Conservation (phyloP, 1,284 basidiomycete genomes). For the Exobasidium rhododendri region DNA sequence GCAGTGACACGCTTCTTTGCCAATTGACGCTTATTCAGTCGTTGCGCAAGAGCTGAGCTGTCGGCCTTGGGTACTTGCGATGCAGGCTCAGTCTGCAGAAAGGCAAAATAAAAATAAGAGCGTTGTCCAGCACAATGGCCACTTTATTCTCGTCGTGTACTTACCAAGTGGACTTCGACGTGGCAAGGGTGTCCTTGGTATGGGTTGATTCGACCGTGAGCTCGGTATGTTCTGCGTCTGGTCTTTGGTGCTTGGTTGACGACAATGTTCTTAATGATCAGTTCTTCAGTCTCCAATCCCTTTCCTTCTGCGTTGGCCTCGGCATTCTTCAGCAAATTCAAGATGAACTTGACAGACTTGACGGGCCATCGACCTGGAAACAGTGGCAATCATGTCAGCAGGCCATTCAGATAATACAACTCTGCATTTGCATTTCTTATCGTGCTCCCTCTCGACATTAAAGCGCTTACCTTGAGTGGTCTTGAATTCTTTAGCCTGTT, state of each 20-base stretch:
- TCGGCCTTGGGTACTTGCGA: constrained; percentile 52
- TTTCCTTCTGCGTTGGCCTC: constrained; percentile 99
- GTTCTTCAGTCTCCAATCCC: constrained; percentile 86
- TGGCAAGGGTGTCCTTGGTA: constrained; percentile 85
- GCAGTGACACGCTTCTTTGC: constrained; percentile 47
- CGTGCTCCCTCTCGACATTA: background rate
- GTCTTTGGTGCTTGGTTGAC: constrained; percentile 99
- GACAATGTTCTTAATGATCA: constrained; percentile 92
- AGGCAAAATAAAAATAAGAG: background rate
- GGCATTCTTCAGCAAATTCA: constrained; percentile 94
- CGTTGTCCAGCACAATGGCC: no score
- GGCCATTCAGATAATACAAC: background rate
- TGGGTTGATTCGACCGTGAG: constrained; percentile 75
- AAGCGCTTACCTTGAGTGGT: constrained; percentile 78
- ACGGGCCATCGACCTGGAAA: constrained; percentile 93
- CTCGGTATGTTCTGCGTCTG: constrained; percentile 98
- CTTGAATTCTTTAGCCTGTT: constrained; percentile 97
- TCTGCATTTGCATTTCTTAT: background rate
- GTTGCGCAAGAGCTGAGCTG: constrained; percentile 25
- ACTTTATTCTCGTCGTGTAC: no score
- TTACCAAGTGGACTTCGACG: constrained; percentile 65
- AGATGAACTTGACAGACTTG: constrained; percentile 96
- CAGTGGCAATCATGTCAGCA: background rate
- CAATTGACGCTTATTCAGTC: constrained; percentile 53
- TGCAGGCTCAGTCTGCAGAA: constrained; percentile 32